These are phyloP conservation scores for Geranium rotundifolium DNA, from an alignment of 345 rosid genomes.

Conservation along the genomic window DNA sequence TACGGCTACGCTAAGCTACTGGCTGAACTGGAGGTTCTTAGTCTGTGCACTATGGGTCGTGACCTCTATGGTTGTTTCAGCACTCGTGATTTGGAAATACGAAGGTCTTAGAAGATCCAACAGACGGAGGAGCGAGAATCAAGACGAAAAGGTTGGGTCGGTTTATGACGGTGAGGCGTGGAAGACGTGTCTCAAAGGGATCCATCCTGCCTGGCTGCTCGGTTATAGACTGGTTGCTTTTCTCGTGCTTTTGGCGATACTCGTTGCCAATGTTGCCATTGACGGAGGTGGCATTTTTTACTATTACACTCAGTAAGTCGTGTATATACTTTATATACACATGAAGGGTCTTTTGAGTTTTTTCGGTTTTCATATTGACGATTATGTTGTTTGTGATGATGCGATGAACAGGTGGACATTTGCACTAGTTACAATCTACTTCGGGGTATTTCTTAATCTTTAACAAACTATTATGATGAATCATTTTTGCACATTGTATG, in stretches of 20 bases:
- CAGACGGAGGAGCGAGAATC: slow-evolving; percentile 13
- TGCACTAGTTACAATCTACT: slow-evolving; percentile 59
- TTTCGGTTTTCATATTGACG: background rate
- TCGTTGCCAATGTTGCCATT: slow-evolving; percentile 32
- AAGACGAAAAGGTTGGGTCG: slow-evolving; percentile 34
- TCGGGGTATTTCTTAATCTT: slow-evolving; percentile 47
- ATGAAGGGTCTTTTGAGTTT: background rate
- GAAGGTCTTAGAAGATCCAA: slow-evolving; percentile 28
- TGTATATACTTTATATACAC: too few relatives aligned
- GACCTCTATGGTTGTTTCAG: slow-evolving; percentile 22
- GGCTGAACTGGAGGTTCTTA: slow-evolving; percentile 87
- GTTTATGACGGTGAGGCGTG: slow-evolving; percentile 76
- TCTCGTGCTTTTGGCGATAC: slow-evolving; percentile 51
- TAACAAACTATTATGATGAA: too few relatives aligned
- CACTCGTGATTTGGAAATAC: slow-evolving; percentile 47
- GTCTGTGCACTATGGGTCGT: slow-evolving; percentile 58
- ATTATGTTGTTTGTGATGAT: slow-evolving; percentile 11
- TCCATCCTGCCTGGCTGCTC: slow-evolving; percentile 95
- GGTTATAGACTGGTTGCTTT: slow-evolving; percentile 64
- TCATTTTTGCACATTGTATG: too few relatives aligned
- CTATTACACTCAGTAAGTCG: slow-evolving; percentile 88
- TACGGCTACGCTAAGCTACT: slow-evolving; percentile 52
- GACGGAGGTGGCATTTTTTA: slow-evolving; percentile 77
- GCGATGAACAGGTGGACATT: slow-evolving; percentile 73
- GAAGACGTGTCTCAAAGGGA: slow-evolving; percentile 69